Evolutionary conservation across 164 flowering plant species (phyloP).

Genomic region (Nelumbo lutea): DNA sequence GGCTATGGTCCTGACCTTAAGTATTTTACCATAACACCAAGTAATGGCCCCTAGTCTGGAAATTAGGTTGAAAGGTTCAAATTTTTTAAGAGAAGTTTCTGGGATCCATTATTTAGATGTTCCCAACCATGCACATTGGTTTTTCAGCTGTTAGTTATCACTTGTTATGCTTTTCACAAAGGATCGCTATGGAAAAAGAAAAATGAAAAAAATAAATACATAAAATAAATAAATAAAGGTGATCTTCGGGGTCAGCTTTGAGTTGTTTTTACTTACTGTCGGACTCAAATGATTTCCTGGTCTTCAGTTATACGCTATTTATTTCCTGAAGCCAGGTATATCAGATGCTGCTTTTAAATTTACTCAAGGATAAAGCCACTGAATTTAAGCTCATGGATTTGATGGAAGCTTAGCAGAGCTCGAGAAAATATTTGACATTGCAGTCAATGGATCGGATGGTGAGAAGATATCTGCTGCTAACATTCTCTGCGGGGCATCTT

Average conservation of each 20-base stretch:
- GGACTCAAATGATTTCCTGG: slow-evolving; percentile 24
- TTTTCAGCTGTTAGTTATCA: too few relatives aligned
- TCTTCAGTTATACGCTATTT: slow-evolving; percentile 35
- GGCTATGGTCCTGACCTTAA: background rate
- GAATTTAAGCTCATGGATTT: slow-evolving; percentile 82
- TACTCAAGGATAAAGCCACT: slow-evolving; percentile 57
- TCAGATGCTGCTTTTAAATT: slow-evolving; percentile 53
- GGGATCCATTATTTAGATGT: too few relatives aligned
- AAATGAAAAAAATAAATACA: too few relatives aligned
- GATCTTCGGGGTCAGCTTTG: background rate
- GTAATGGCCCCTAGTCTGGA: too few relatives aligned
- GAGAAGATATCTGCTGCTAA: slow-evolving; percentile 87
- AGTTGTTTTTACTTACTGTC: background rate
- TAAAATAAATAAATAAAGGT: too few relatives aligned
- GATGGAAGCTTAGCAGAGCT: slow-evolving; percentile 98
- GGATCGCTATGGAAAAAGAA: too few relatives aligned
- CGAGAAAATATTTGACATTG: slow-evolving; percentile 86
- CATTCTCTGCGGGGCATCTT: slow-evolving; percentile 88
- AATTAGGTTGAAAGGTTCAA: background rate
- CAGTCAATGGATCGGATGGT: slow-evolving; percentile 69
- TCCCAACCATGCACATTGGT: too few relatives aligned
- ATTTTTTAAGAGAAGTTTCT: too few relatives aligned
- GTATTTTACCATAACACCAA: too few relatives aligned
- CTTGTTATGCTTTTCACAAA: too few relatives aligned
- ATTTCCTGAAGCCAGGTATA: slow-evolving; percentile 47